These are phyloP conservation scores for Poa annua DNA, from an alignment of 176 grass and related monocot species.

Conservation along the genomic window DNA sequence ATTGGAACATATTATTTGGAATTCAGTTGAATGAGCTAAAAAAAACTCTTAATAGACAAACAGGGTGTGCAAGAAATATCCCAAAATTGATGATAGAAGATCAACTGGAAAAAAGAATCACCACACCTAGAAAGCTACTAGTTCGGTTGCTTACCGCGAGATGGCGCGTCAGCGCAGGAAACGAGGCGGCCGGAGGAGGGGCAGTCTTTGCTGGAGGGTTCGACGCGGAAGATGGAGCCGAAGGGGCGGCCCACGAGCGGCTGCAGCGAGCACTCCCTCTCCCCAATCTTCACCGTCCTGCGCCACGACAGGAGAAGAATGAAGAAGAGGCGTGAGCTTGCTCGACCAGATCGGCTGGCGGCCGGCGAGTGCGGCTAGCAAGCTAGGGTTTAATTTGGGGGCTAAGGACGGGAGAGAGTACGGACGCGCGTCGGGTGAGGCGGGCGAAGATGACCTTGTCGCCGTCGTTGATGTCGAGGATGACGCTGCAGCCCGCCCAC, in stretches of 20 bases:
- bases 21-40: not conserved
- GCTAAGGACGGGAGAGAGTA: not conserved
- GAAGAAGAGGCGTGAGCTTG: not conserved
- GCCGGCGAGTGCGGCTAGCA: not conserved
- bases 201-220: not conserved
- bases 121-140: not conserved
- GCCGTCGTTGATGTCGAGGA: slow-evolving; percentile 96
- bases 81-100: not conserved
- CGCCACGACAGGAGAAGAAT: not conserved
- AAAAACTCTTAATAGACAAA: not conserved
- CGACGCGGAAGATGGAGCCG: slow-evolving; percentile 64
- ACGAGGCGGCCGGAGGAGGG: slow-evolving; percentile 16
- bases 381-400: not conserved
- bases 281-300: slow-evolving; percentile 88
- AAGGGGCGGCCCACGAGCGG: slow-evolving; percentile 79
- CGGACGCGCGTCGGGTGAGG: slow-evolving; percentile 66
- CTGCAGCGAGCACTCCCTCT: slow-evolving; percentile 63
- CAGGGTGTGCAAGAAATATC: not conserved
- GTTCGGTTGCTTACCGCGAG: slow-evolving; percentile 15
- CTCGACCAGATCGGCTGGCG: not conserved
- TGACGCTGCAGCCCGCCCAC: slow-evolving; percentile 88
- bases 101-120: not conserved
- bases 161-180: slow-evolving; percentile 35
- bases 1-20: not conserved
- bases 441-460: slow-evolving; percentile 86